phyloP scores from a whole-genome alignment of 2,329 filamentous ascomycete genomes.

The Zarea fungicola region DNA sequence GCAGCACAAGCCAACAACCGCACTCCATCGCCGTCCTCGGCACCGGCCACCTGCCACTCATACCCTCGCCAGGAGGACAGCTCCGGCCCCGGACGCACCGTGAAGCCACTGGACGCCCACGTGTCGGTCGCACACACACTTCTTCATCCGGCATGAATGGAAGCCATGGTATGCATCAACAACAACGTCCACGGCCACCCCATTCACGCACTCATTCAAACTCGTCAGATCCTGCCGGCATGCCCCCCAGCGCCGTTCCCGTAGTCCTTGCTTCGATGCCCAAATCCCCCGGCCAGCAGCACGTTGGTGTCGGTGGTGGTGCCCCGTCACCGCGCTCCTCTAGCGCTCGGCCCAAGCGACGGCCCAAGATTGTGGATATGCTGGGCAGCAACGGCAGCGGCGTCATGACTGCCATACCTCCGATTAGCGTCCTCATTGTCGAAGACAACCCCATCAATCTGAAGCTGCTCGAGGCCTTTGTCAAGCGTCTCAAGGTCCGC shows the following conservation, averaged over 20 bases:
- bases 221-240: conserved; percentile 47
- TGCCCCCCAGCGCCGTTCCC: conserved; percentile 45
- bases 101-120: conserved; percentile 54
- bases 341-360: conserved; percentile 43
- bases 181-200: conserved; percentile 32
- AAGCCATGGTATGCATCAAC: conserved; percentile 27
- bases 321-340: conserved; percentile 46
- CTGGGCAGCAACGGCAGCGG: conserved; percentile 39
- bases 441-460: conserved; percentile 99
- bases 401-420: conserved; percentile 78
- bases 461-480: conserved; percentile 87
- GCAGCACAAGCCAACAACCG: conserved; percentile 28
- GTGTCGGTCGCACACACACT: conserved; percentile 66
- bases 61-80: conserved; percentile 81
- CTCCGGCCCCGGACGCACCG: conserved; percentile 50
- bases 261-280: conserved; percentile 42
- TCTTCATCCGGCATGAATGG: conserved; percentile 66
- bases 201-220: conserved; percentile 55
- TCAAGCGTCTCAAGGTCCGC: conserved; percentile 90
- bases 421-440: conserved; percentile 95
- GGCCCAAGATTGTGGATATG: conserved; percentile 45
- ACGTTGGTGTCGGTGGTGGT: conserved; percentile 41
- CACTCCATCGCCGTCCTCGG: conserved; percentile 76
- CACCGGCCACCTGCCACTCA: conserved; percentile 71
- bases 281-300: conserved; percentile 50